Percentiles rank a stretch among this genome's conserved stretches.
Evolutionary conservation across 768 basidiomycete genomes (phyloP).

Genomic region (Lepiota venenata): DNA sequence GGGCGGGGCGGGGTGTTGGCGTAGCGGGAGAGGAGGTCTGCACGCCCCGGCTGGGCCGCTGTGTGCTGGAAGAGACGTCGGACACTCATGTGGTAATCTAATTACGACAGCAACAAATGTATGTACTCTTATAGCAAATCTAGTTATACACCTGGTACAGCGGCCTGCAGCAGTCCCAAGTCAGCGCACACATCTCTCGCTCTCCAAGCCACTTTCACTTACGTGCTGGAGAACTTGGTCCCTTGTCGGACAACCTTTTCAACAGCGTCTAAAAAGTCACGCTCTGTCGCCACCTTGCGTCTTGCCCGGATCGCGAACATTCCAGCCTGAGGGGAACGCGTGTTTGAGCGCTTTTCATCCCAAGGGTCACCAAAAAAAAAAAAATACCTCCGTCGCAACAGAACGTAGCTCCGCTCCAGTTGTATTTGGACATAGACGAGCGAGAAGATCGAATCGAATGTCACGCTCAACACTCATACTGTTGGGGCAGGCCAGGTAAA

Average conservation of each 20-base stretch:
- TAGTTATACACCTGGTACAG: slow-evolving; percentile 95
- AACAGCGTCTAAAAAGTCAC: slow-evolving; percentile 96
- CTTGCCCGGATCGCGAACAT: slow-evolving; percentile 99
- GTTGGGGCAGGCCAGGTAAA: slow-evolving; percentile 11
- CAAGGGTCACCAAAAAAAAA: neutral
- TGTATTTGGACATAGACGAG: slow-evolving; percentile 94
- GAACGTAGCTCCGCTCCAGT: slow-evolving; percentile 98
- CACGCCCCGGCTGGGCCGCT: slow-evolving; percentile 46
- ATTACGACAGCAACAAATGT: too few species aligned
- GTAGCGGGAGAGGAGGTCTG: slow-evolving; percentile 59
- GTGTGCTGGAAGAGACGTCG: neutral
- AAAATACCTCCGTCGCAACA: slow-evolving; percentile 81
- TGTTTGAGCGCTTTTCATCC: slow-evolving; percentile 1
- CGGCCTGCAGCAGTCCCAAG: slow-evolving; percentile 47
- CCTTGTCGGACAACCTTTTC: slow-evolving; percentile 99
- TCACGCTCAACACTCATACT: slow-evolving; percentile 98
- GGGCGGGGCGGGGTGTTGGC: slow-evolving; percentile 62
- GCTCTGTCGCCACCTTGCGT: slow-evolving; percentile 94
- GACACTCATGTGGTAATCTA: too few species aligned
- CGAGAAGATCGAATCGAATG: slow-evolving; percentile 97
- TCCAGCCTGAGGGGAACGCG: slow-evolving; percentile 66
- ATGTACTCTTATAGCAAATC: too few species aligned
- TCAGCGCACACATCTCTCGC: slow-evolving; percentile 13
- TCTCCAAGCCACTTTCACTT: slow-evolving; percentile 31
- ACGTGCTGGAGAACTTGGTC: slow-evolving; percentile 97